phyloP scores from a whole-genome alignment of 257 asterid species.

The Solanum tarapatanum region DNA sequence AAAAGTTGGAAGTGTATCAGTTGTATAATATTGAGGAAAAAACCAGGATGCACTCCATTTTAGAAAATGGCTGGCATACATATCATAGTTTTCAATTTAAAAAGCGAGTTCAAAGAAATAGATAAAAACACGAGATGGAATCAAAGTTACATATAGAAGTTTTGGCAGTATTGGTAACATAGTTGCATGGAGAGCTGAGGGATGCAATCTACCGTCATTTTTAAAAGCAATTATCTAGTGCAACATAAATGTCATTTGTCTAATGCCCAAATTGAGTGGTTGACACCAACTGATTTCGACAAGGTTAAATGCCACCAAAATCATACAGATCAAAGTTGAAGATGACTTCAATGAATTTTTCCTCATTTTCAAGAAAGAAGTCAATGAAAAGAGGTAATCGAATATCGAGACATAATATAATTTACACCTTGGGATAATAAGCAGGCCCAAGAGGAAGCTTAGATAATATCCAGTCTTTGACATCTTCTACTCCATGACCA shows the following conservation, averaged over 20 bases:
- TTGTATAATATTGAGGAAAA: neutral
- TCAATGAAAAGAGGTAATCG: neutral
- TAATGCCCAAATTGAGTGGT: neutral
- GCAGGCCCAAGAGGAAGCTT: slow-evolving; percentile 90
- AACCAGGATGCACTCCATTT: neutral
- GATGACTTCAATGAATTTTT: neutral
- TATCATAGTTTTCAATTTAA: neutral
- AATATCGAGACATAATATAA: neutral
- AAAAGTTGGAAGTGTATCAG: neutral
- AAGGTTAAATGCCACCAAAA: neutral
- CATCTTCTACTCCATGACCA: slow-evolving; percentile 92
- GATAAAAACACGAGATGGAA: neutral
- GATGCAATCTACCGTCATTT: neutral
- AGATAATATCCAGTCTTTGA: slow-evolving; percentile 91
- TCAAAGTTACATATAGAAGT: neutral
- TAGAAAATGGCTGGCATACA: neutral
- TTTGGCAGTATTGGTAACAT: neutral
- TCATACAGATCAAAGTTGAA: neutral
- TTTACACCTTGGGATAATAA: slow-evolving; percentile 74
- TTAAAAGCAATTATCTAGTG: neutral
- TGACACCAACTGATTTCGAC: neutral
- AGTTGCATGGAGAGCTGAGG: neutral
- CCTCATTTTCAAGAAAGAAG: neutral
- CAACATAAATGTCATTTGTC: neutral
- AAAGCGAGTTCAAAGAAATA: neutral